Evolutionary conservation across 2,329 filamentous ascomycete genomes (phyloP), one percentile per base, ranked within the genome.

Genomic region (Emericellopsis atlantica): DNA sequence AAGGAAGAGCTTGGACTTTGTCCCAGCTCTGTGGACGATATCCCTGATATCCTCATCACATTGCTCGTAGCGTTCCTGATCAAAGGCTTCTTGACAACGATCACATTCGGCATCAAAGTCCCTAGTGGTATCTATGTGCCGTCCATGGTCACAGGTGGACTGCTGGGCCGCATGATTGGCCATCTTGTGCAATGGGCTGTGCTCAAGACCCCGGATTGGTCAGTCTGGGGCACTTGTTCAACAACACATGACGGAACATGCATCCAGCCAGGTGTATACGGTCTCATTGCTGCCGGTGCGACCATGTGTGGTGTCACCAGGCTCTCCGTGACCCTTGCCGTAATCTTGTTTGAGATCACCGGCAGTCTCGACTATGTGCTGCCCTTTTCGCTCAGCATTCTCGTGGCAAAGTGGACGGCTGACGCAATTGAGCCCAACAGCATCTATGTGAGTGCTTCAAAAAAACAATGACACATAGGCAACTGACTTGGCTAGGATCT

Each of bases 261-360:
- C 56, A 86, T 98, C 37, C 89, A 93, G 37, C 92, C 92, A 1
- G 92, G 92, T n/a, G 87, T 96, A 0, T 98, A 98, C 56, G 92
- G 88, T 1, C 73, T 98, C 44, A 87, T 95, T 43, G 90, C 89
- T 14, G 92, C 92, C 35, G 92, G 92, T 14, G 88, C 92, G 2
- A 95, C 90, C 26, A 96, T 98, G 92, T 96, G 90, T 49, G 92
- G 92, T 39, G 92, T 96, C 3, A 98, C 92, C 2, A 76, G 92
- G 39, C 65, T 98, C 2, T 95, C 89, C 0, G 86, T 98, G 18
- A 96, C 92, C 0, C 69, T 98, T 8, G 89, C 88, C 0, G 88
- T 96, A 53, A 96, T 98, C 45, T 67, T 96, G 1, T 96, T 98
- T 51, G 92, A 98, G 59, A 69, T 98, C 31, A 98, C 92, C 0